Evolutionary conservation across 2,329 filamentous ascomycete genomes (phyloP), one percentile per base, ranked within the genome.

Genomic region (Nemania diffusa): DNA sequence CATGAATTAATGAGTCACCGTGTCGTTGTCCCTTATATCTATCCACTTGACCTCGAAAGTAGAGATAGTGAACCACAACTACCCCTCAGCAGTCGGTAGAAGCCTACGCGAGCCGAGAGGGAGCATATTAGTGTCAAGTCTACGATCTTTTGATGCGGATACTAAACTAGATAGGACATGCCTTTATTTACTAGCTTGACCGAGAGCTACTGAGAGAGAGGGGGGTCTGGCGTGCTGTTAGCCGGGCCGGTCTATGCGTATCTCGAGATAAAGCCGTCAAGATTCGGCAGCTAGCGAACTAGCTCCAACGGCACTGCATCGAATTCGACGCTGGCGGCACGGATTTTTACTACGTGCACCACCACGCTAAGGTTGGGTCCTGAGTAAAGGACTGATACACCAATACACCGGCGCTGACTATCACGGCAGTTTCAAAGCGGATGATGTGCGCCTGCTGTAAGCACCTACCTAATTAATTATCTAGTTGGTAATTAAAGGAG

Each of bases 291-390:
- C 24, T 29, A 51, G 15, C 17, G 4, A 7, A 17, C 13, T 57
- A 55, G 62, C 34, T n/a, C 40, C 29, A 55, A 48, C 56, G 56
- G 55, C 37, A 26, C 26, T 55, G 53, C 48, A n/a, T 53, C 26
- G 62, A 56, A 40, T 52, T 57, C 44, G 44, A 44, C 24, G 26
- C 51, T 26, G 27, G 17, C 50, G 40, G 40, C 56, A 34, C 53
- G 24, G 48, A 6, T 51, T 29, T 27, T 40, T 24, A 57, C 53
- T 29, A 56, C 40, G 15, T 27, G 57, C n/a, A n/a, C n/a, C 52
- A 63, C 50, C 24, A 42, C 61, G 52, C 52, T 44, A 52, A 27
- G 24, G 22, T 3, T 55, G 11, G 52, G 53, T 37, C 53, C 34
- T 20, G 24, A 57, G 59, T 26, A 34, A 63, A 26, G 63, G 27